A percentile compares a stretch with the other conserved stretches of the same genome.
phyloP scores from a whole-genome alignment of 352 stramenopile genomes.

The Peronospora tabacina region DNA sequence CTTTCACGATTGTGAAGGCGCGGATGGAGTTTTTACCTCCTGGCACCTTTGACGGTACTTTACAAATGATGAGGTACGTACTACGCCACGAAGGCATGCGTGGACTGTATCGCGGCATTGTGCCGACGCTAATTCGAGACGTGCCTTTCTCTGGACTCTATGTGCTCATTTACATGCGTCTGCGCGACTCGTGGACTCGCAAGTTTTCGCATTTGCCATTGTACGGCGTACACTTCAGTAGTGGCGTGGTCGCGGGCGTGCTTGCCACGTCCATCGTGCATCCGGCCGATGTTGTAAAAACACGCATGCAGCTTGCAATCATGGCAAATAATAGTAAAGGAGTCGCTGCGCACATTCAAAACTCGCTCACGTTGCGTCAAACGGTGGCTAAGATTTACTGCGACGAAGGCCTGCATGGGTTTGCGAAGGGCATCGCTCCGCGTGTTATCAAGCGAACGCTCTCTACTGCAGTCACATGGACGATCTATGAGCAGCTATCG shows the following conservation, averaged over 20 bases:
- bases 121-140: conserved; percentile 79
- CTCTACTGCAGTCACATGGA: conserved; percentile 98
- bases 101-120: conserved; percentile 80
- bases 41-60: conserved; percentile 50
- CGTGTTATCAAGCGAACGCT: conserved; percentile 94
- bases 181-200: conserved; percentile 41
- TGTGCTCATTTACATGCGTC: conserved; percentile 75
- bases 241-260: conserved; percentile 65
- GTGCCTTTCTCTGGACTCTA: conserved; percentile 86
- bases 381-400: conserved; percentile 80
- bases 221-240: conserved; percentile 72
- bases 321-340: conserved; percentile 29
- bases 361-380: conserved; percentile 55
- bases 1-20: conserved; percentile 82
- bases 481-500: conserved; percentile 94
- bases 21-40: conserved; percentile 77
- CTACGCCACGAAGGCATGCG: conserved; percentile 56
- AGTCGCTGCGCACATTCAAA: conserved; percentile 30
- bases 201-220: conserved; percentile 38
- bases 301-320: conserved; percentile 81
- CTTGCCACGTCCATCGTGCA: conserved; percentile 79
- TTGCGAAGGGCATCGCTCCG: conserved; percentile 91
- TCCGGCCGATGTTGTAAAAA: conserved; percentile 83
- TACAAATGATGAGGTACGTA: conserved; percentile 59
- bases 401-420: conserved; percentile 89